phyloP scores from a whole-genome alignment of 2,329 filamentous ascomycete species.

The Onygenales sp. region DNA sequence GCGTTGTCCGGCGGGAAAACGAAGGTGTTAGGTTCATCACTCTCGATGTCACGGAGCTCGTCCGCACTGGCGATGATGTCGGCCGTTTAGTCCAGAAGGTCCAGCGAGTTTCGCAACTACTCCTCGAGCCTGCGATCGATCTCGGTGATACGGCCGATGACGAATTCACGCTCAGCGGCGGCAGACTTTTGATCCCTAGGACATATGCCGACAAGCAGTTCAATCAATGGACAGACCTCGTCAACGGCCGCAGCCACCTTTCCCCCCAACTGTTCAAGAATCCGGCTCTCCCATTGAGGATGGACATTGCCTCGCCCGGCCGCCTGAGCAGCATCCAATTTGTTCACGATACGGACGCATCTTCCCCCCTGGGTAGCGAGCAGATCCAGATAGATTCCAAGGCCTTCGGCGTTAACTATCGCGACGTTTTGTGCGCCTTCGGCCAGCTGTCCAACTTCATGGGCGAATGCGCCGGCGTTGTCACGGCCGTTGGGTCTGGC shows the following conservation, averaged over 20 bases:
- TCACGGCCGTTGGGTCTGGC: slow-evolving; percentile 11
- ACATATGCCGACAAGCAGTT: background rate
- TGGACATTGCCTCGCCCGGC: slow-evolving; percentile 13
- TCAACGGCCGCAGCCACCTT: background rate
- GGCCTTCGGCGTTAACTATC: slow-evolving; percentile 22
- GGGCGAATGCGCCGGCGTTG: slow-evolving; percentile 20
- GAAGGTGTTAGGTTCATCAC: background rate
- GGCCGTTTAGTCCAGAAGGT: background rate
- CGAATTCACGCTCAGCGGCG: slow-evolving; percentile 1
- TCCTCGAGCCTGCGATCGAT: background rate
- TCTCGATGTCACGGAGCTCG: background rate
- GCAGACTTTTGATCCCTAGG: slow-evolving; percentile 1
- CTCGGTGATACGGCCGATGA: background rate
- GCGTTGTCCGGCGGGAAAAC: slow-evolving; percentile 5
- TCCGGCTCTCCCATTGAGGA: slow-evolving; percentile 4
- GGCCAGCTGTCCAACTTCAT: slow-evolving; percentile 15
- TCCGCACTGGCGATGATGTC: background rate
- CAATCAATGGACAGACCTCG: background rate
- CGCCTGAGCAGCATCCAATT: slow-evolving; percentile 13
- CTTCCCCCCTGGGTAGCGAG: slow-evolving; percentile 5
- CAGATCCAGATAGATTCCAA: slow-evolving; percentile 19
- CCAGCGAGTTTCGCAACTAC: background rate
- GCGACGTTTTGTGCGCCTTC: slow-evolving; percentile 16
- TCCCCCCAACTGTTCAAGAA: slow-evolving; percentile 4
- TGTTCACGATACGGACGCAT: slow-evolving; percentile 8